Evolutionary conservation across 352 stramenopile species (phyloP), one percentile per base, ranked within the genome.

Genomic region (Elongisporangium prolatum): DNA sequence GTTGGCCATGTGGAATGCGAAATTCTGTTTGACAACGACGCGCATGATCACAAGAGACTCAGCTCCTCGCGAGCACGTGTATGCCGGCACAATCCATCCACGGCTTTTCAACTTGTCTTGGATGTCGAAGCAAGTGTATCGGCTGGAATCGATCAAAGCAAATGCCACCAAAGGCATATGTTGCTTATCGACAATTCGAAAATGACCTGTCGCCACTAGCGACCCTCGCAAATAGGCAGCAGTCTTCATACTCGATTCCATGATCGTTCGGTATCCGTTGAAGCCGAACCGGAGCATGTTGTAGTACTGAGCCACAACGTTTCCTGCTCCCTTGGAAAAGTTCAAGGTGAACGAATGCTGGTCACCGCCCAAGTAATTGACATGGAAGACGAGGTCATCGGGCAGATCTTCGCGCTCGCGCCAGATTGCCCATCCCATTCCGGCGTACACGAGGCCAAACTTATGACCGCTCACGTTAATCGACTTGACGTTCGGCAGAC

Each of bases 401-500:
- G 89, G 89, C 6, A 97, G 71, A 60, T 96, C 86, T 16, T 72
- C 62, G 1, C 67, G 57, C 56, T 95, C 84, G n/a, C 86, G 87
- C 81, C 92, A 98, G 10, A 97, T 63, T 3, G 94, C 84, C 90
- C 90, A 97, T 47, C 92, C 92, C 70, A 97, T 97, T 24, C 92
- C 92, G n/a, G 88, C 89, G 61, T 97, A 97, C 50, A 94, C 86
- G 22, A 97, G 80, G 1, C 92, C 92, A 68, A 97, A 98, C 65
- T 98, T 98, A 78, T 98, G 92, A 50, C 92, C 92, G 52, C 86
- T 97, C n/a, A 93, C 86, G 60, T 97, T 97, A 62, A 98, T 97
- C 24, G 83, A 96, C 69, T 96, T 94, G 64, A 97, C 89, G 53
- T 95, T 92, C 3, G 89, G 88, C 11, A 97, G 64, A 44, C 86